Evolutionary conservation across 495 filamentous ascomycete genomes (phyloP).

Genomic region (Hypoxylon trugodes): DNA sequence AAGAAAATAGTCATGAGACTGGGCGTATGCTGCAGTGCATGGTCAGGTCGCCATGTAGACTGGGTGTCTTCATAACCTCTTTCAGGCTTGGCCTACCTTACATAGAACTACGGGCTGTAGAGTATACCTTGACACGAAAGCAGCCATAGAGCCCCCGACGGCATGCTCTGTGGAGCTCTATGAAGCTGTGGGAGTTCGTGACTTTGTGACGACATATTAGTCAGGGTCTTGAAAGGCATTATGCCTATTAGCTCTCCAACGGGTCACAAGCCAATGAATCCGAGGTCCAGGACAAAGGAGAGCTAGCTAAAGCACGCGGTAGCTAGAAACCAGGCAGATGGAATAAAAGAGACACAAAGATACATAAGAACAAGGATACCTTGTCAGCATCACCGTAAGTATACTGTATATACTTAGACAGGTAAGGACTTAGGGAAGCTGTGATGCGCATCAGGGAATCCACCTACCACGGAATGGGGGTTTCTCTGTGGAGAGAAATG

Average conservation of each 20-base stretch:
- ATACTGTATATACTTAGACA: slow-evolving; percentile 26
- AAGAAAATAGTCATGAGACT: slow-evolving; percentile 38
- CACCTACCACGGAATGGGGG: slow-evolving; percentile 25
- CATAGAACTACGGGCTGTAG: slow-evolving; percentile 12
- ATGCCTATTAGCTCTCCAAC: slow-evolving; percentile 9
- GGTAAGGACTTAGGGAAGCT: slow-evolving; percentile 15
- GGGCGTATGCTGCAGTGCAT: slow-evolving; percentile 28
- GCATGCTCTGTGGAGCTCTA: slow-evolving; percentile 11
- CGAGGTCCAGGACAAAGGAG: slow-evolving; percentile 26
- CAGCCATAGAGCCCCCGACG: not conserved
- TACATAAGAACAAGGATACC: slow-evolving; percentile 16
- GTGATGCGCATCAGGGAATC: slow-evolving; percentile 13
- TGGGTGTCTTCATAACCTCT: slow-evolving; percentile 19
- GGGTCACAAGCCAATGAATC: slow-evolving; percentile 30
- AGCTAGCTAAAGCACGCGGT: slow-evolving; percentile 21
- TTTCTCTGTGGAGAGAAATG: slow-evolving; percentile 16
- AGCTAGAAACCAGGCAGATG: slow-evolving; percentile 29
- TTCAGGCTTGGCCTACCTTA: slow-evolving; percentile 37
- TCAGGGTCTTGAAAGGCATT: slow-evolving; percentile 9
- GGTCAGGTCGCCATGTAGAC: slow-evolving; percentile 25
- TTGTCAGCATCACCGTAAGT: slow-evolving; percentile 11
- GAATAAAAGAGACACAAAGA: slow-evolving; percentile 23
- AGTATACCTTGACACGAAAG: slow-evolving; percentile 8
- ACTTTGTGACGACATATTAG: slow-evolving; percentile 38
- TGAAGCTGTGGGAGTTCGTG: slow-evolving; percentile 16